Evolutionary conservation across 192 early-diverging fungal genomes (phyloP), one percentile per base, ranked within the genome.

Genomic region (Coemansia guatemalensis): DNA sequence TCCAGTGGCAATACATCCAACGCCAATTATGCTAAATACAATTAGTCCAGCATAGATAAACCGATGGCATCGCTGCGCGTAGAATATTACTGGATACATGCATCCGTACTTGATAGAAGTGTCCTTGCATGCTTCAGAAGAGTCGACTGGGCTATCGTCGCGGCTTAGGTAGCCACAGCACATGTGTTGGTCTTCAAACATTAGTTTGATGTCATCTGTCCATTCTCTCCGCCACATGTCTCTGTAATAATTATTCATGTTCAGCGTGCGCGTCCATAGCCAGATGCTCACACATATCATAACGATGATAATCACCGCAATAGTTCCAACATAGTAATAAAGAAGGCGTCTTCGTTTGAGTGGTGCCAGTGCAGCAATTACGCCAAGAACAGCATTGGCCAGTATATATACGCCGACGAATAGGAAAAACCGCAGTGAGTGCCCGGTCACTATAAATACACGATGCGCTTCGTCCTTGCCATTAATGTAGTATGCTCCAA

Each of bases 111-210:
- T 49, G 21, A 64, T 67, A 7, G 52, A 30, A 1, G 27, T 22
- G 41, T 67, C 35, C 3, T 41, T 12, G 33, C 75, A 78, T 8
- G 70, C 62, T 3, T 57, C n/a, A 12, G 75, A 69, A 17, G 65
- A 56, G 52, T 29, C 25, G 0, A 67, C 53, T 1, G 75, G 75
- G 8, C 52, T 63, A 22, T 78, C 75, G 1, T 48, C 29, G 21
- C 58, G 75, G 26, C 67, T 73, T 48, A 78, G 50, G 29, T 65
- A 78, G 5, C 75, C 75, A 30, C 75, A 78, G 60, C 75, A 78
- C 23, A 20, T 32, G 18, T 54, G 22, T 7, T 67, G 55, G 21
- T 69, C 62, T 55, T 78, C 62, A 54, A 78, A 65, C 32, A 53
- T 57, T 17, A 60, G 62, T 56, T 72, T 78, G 21, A 78, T 58